These are phyloP conservation scores for Puccinia hordei DNA, from an alignment of 1,284 basidiomycete species.

Conservation along the genomic window DNA sequence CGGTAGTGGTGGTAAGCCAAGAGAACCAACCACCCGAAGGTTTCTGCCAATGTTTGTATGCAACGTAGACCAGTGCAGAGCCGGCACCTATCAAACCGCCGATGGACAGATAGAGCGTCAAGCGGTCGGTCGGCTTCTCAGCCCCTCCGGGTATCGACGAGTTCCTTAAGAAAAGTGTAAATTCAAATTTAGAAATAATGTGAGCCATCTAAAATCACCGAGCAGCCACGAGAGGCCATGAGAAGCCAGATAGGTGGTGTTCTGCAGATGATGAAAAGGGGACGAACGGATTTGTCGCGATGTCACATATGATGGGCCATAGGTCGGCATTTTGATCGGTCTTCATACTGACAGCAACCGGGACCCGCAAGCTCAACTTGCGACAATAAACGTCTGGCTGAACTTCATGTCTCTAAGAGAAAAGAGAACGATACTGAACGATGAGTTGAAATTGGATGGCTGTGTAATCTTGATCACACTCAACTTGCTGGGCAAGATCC, in stretches of 20 bases:
- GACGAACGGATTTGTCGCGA: conserved; percentile 80
- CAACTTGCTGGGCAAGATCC: conserved; percentile 87
- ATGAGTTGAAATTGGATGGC: not conserved
- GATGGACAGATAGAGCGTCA: conserved; percentile 47
- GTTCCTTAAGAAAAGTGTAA: conserved; percentile 1
- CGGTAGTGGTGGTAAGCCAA: conserved; percentile 19
- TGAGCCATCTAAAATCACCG: not conserved
- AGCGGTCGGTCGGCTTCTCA: conserved; percentile 38
- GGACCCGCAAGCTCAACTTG: conserved; percentile 78
- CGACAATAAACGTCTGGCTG: conserved; percentile 96
- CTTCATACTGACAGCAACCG: conserved; percentile 85
- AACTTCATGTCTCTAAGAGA: conserved; percentile 84
- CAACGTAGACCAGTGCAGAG: conserved; percentile 42
- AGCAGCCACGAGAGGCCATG: not conserved
- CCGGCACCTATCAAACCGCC: conserved; percentile 34
- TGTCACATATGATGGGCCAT: conserved; percentile 78
- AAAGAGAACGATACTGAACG: not conserved
- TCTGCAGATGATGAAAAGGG: conserved; percentile 55
- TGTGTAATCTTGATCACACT: conserved; percentile 52
- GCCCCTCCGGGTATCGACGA: conserved; percentile 50
- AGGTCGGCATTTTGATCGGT: conserved; percentile 83
- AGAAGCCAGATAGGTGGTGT: not conserved
- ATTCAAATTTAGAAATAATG: conserved; percentile 13
- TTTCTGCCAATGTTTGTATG: conserved; percentile 42
- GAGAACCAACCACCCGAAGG: conserved; percentile 42